These are phyloP conservation scores for Clarireedia sp. DNA, from an alignment of 2,329 filamentous ascomycete species.

Conservation along the genomic window DNA sequence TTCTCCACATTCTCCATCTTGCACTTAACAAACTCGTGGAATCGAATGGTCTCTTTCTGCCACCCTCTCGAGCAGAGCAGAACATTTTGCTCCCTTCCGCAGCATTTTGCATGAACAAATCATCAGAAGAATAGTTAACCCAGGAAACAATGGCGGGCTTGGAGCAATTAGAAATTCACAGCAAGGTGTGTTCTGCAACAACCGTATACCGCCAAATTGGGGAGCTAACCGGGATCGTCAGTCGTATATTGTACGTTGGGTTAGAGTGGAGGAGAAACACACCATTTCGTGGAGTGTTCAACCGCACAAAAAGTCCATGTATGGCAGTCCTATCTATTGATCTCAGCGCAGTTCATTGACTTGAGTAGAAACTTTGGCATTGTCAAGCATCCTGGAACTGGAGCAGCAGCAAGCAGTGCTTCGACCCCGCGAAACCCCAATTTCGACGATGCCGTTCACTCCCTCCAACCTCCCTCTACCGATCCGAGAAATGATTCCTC, in stretches of 20 bases:
- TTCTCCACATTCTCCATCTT: too few species aligned
- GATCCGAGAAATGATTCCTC: conserved; percentile 52
- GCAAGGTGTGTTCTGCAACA: conserved; percentile 59
- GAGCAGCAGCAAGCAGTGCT: conserved; percentile 31
- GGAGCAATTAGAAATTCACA: conserved; percentile 94
- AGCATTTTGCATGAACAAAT: not conserved
- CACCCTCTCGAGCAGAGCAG: too few species aligned
- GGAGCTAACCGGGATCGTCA: conserved; percentile 33
- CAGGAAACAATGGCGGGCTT: conserved; percentile 88
- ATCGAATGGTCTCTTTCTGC: too few species aligned
- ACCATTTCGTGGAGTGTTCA: conserved; percentile 97
- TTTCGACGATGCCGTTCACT: conserved; percentile 19
- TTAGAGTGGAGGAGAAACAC: conserved; percentile 80
- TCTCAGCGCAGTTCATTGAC: conserved; percentile 14
- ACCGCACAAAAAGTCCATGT: conserved; percentile 95
- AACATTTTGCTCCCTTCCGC: not conserved
- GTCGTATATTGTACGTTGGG: conserved; percentile 98
- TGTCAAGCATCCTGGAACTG: conserved; percentile 83
- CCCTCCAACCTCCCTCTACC: conserved; percentile 33
- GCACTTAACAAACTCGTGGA: too few species aligned
- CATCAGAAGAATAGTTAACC: not conserved
- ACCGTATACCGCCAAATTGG: not conserved
- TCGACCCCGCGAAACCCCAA: conserved; percentile 16
- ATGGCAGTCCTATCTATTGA: conserved; percentile 16
- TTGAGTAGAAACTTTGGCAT: conserved; percentile 76